Evolutionary conservation across 2,329 filamentous ascomycete genomes (phyloP), one percentile per base, ranked within the genome.

Genomic region (Teratosphaeria nubilosa): DNA sequence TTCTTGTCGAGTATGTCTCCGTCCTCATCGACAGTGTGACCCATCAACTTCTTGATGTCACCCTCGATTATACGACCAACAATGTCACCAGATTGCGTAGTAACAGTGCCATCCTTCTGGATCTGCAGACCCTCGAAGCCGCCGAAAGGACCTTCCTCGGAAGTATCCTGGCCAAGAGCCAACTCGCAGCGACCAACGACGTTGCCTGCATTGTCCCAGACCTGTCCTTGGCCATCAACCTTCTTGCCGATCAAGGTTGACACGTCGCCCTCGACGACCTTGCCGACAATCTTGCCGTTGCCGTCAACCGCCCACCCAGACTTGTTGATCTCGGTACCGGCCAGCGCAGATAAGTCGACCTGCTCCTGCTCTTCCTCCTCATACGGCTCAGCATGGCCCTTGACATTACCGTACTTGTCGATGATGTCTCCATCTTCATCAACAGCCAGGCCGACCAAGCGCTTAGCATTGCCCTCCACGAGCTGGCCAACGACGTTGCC

Each of bases 311-410:
- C 77, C 55, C 85, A 84, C 56, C 83, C 83, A 41, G 75, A 75
- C 73, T 85, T 85, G 76, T 86, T 86, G 68, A 85, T 80, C 16
- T 77, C 81, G 74, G 81, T 83, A 62, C 82, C 82, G 57, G 80
- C 80, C 48, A 86, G 78, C n/a, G 76, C 72, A 24, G 80, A 83
- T n/a, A 84, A 74, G 63, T 85, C 82, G 9, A 75, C 77, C 64
- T 77, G 65, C 11, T 71, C 70, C 48, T 66, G 66, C 32, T 80
- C 76, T 10, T 74, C 70, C 59, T 75, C 74, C 16, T 34, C 30
- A 20, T 80, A 73, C 14, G 80, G 80, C 67, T 84, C 80, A 57
- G 81, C 82, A 55, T 82, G 80, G 11, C 81, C 82, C 69, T 85
- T 79, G 57, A 82, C 79, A 63, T 84, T 85, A 63, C 82, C 82